phyloP scores from a whole-genome alignment of 176 grass and related monocot species.

The Zea mays region Zm-B73-REFERENCE-NAM-5.0 NC_050096.1:307161001-307161500 shows the following conservation, averaged over 20 bases:
- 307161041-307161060: neutral
- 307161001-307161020: constrained; percentile 83
- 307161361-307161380: too few species aligned
- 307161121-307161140: constrained; percentile 1
- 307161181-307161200: constrained; percentile 29
- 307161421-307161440: too few species aligned
- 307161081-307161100: neutral
- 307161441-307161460: too few species aligned
- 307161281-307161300: neutral
- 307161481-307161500: too few species aligned
- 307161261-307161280: neutral
- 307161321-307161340: too few species aligned
- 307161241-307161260: constrained; percentile 18
- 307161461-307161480: too few species aligned
- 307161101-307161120: constrained; percentile 15
- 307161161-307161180: constrained; percentile 8
- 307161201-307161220: neutral
- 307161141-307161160: neutral
- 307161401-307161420: too few species aligned
- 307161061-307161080: neutral
- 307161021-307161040: constrained; percentile 21
- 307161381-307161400: too few species aligned
- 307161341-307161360: too few species aligned
- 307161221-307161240: neutral
- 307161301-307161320: neutral